A percentile compares a stretch with the other conserved stretches of the same genome.
phyloP scores from a whole-genome alignment of 2,329 filamentous ascomycete species.

The Clonostachys sp. region DNA sequence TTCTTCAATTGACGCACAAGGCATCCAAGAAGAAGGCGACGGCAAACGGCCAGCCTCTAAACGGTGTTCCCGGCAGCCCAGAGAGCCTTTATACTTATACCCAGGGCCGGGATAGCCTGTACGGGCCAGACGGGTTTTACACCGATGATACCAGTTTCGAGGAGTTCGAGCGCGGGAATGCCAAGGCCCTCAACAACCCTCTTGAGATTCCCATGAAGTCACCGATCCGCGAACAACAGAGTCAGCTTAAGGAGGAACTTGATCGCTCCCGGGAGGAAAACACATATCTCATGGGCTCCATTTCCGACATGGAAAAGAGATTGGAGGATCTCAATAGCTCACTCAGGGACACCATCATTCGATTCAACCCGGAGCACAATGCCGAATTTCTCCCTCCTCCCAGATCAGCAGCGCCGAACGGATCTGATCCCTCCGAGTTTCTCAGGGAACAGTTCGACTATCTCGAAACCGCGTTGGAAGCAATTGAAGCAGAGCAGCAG shows the following conservation, averaged over 20 bases:
- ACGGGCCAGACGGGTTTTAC: constrained; percentile 49
- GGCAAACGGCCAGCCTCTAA: constrained; percentile 33
- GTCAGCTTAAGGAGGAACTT: constrained; percentile 41
- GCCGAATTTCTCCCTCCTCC: constrained; percentile 38
- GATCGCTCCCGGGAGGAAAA: constrained; percentile 43
- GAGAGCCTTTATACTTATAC: constrained; percentile 72
- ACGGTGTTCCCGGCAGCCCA: constrained; percentile 67
- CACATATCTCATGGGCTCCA: constrained; percentile 32
- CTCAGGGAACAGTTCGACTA: constrained; percentile 62
- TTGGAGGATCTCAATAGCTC: constrained; percentile 65
- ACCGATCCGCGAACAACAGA: constrained; percentile 48
- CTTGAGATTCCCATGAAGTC: constrained; percentile 53
- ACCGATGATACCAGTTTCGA: constrained; percentile 80
- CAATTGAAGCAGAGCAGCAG: constrained; percentile 52
- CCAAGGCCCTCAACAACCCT: constrained; percentile 44
- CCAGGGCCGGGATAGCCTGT: constrained; percentile 54
- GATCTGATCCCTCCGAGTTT: constrained; percentile 36
- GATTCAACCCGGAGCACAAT: constrained; percentile 53
- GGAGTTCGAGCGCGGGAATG: constrained; percentile 43
- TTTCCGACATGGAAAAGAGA: constrained; percentile 59
- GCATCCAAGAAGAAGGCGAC: constrained; percentile 55
- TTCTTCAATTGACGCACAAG: constrained; percentile 86
- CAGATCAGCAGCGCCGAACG: constrained; percentile 12
- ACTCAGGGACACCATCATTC: constrained; percentile 62
- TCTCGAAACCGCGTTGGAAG: constrained; percentile 60